Evolutionary conservation across 257 asterid species (phyloP), one percentile per base, ranked within the genome.

Genomic region (Cruciata laevipes): DNA sequence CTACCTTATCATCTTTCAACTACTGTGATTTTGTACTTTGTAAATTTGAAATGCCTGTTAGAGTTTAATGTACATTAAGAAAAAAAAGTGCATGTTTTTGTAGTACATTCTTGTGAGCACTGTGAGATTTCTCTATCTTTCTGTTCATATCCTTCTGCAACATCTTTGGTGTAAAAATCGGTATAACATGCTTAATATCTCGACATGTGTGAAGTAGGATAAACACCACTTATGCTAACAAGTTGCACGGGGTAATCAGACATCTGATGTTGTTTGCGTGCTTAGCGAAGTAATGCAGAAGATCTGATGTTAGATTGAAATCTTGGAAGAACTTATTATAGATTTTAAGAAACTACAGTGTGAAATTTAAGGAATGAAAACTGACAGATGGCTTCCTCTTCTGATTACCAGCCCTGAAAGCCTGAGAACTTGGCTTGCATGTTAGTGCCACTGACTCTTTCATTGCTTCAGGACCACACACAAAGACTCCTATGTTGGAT

Each of bases 401-500:
- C 42, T 68, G 76, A 7, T 69, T 71, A 51, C 74, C 74, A 60
- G 18, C 69, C 42, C 66, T 68, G 17, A 76, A 73, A 74, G 51
- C 73, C 38, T 33, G 68, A 56, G 74, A 56, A 24, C 31, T 67
- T 64, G 32, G 74, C 66, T 71, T 77, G 79, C 88, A 87, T 25
- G 85, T 81, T 75, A 76, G 72, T 65, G 96, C 95, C 31, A 89
- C 81, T 0, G 83, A 81, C 62, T 82, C 87, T 73, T 85, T 84
- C 95, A 89, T 78, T 42, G 86, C 63, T 78, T 82, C 92, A 6
- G 95, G 96, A 65, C 98, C 98, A 66, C 95, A 87, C 17, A 91
- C 90, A 47, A 91, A 61, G 42, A 91, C 92, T 0, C 96, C 96
- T 35, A 81, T 71, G 47, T 81, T 80, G 0, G 89, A 83, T 79